Conservation (phyloP, 805 yeast species). For the Starmera caribaea region DNA sequence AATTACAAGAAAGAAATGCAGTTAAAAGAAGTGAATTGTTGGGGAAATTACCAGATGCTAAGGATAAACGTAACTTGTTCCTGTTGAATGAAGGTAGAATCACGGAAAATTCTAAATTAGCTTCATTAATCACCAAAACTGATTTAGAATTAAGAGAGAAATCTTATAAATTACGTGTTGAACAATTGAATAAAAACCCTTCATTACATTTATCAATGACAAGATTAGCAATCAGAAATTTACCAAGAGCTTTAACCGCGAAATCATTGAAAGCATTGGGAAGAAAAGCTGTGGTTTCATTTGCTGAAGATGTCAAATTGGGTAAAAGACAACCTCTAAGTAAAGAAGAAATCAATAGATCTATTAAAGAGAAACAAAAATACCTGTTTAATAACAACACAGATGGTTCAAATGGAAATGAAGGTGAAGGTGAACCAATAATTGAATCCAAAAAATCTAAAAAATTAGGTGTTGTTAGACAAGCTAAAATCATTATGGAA, state of each 20-base stretch:
- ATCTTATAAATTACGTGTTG: constrained; percentile 76
- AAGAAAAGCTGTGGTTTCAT: constrained; percentile 88
- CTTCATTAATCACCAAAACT: constrained; percentile 51
- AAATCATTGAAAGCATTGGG: constrained; percentile 86
- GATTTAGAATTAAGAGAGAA: constrained; percentile 86
- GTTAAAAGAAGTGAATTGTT: constrained; percentile 61
- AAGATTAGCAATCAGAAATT: constrained; percentile 86
- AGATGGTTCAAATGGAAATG: too few relatives aligned
- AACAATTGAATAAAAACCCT: constrained; percentile 86
- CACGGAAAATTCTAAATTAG: constrained; percentile 69
- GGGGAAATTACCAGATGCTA: constrained; percentile 73
- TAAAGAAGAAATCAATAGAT: constrained; percentile 80
- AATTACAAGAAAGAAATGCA: constrained; percentile 64
- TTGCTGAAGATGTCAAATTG: constrained; percentile 80
- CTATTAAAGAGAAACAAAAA: constrained; percentile 53
- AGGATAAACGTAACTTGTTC: constrained; percentile 78
- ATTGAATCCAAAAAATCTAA: constrained; percentile 50
- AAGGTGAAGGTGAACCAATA: constrained; percentile 26
- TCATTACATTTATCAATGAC: constrained; percentile 88
- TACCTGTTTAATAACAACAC: constrained; percentile 13
- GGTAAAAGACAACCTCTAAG: constrained; percentile 73
- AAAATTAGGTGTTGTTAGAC: constrained; percentile 84
- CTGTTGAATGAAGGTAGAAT: constrained; percentile 92
- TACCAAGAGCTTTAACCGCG: constrained; percentile 87
- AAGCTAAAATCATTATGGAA: constrained; percentile 89